A percentile compares a stretch with the other conserved stretches of the same genome.
These are phyloP conservation scores for Pythium phragmitis DNA, from an alignment of 352 stramenopile genomes.

Conservation along the genomic window DNA sequence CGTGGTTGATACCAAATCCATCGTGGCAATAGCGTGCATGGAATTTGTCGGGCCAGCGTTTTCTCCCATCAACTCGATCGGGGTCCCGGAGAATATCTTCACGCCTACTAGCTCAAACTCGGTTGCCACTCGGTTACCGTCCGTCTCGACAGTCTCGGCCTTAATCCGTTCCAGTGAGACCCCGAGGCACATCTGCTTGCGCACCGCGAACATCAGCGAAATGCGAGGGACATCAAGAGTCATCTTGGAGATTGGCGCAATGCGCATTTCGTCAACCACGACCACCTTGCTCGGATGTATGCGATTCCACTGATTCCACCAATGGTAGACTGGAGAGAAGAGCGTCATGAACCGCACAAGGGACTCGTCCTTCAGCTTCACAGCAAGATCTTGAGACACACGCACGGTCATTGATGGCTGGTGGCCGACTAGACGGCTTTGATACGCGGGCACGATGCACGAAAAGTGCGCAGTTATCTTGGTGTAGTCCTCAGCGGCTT, in stretches of 20 bases:
- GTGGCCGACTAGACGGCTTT: conserved; percentile 77
- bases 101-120: conserved; percentile 19
- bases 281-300: conserved; percentile 64
- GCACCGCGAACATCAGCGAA: conserved; percentile 53
- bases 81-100: conserved; percentile 8
- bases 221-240: conserved; percentile 46
- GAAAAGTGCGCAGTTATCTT: conserved; percentile 45
- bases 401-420: conserved; percentile 56
- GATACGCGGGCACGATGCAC: conserved; percentile 72
- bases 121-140: conserved; percentile 6
- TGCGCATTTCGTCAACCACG: conserved; percentile 42
- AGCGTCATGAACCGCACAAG: conserved; percentile 78
- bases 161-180: conserved; percentile 39
- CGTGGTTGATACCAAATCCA: conserved; percentile 2
- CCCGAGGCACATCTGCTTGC: conserved; percentile 64
- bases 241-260: conserved; percentile 70
- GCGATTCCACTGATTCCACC: conserved; percentile 83
- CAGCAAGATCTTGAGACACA: conserved; percentile 45
- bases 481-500: conserved; percentile 1
- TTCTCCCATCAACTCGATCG: conserved; percentile 12
- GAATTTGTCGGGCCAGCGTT: background rate
- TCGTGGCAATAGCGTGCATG: conserved; percentile 7
- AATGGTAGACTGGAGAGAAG: conserved; percentile 74
- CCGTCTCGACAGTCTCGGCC: conserved; percentile 7
- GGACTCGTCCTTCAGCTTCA: conserved; percentile 75